phyloP scores from a whole-genome alignment of 305 asterid species.

The Fraxinus greggii region DNA sequence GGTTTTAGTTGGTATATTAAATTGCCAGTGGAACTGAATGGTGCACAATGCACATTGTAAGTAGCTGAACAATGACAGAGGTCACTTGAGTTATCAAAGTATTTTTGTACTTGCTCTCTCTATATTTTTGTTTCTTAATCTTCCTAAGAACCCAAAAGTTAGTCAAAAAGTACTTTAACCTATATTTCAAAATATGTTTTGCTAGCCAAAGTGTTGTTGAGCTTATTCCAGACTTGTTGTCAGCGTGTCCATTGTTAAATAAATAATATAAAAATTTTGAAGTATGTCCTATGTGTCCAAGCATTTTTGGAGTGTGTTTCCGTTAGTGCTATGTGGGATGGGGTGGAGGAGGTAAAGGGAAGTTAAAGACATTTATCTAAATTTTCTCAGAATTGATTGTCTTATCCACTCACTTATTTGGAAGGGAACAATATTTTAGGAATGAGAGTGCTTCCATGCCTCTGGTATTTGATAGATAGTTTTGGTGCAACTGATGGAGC shows the following conservation, averaged over 20 bases:
- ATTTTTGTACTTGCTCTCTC: background rate
- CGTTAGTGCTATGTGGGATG: background rate
- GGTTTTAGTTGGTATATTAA: background rate
- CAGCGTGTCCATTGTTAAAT: background rate
- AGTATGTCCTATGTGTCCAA: background rate
- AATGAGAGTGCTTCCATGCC: background rate
- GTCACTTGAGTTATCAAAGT: background rate
- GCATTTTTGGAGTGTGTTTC: background rate
- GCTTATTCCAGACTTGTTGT: background rate
- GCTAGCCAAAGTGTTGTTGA: background rate
- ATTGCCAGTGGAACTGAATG: background rate
- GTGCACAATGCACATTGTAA: background rate
- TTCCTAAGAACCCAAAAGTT: background rate
- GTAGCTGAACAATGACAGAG: background rate
- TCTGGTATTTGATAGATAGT: background rate
- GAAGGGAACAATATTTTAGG: background rate
- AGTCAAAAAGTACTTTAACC: background rate
- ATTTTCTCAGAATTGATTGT: background rate
- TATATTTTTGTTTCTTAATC: background rate
- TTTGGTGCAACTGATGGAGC: background rate
- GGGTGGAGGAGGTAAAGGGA: background rate
- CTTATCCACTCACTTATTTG: background rate
- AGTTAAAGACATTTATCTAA: background rate
- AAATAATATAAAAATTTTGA: background rate
- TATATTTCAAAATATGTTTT: background rate